phyloP scores from a whole-genome alignment of 345 rosid species.

The Citrus medica region DNA sequence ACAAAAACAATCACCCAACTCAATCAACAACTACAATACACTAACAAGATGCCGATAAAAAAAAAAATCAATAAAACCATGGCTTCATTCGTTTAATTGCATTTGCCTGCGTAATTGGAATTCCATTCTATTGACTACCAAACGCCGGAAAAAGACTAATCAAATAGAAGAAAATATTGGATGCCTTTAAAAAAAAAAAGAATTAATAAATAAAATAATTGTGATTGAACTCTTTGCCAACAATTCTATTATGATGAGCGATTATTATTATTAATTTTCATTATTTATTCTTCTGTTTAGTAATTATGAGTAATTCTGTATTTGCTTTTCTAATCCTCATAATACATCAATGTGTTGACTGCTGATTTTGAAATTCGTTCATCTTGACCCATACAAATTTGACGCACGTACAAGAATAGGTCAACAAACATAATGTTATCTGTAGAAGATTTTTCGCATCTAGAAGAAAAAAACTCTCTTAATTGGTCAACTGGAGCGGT shows the following conservation, averaged over 20 bases:
- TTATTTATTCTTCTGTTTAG: too few species aligned
- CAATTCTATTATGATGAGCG: neutral
- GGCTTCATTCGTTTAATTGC: neutral
- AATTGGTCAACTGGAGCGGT: neutral
- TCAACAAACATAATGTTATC: neutral
- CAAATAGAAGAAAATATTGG: neutral
- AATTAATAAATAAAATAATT: neutral
- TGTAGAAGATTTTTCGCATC: neutral
- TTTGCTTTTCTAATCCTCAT: neutral
- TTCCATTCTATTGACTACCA: neutral
- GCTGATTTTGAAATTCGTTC: neutral
- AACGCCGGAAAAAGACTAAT: neutral
- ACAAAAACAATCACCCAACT: constrained; percentile 15
- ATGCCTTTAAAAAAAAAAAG: neutral
- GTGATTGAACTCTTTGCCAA: neutral
- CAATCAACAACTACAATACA: constrained; percentile 7
- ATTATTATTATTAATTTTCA: too few species aligned
- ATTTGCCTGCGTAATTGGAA: neutral
- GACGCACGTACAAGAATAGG: neutral
- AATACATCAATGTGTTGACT: neutral
- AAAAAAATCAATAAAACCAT: constrained; percentile 6
- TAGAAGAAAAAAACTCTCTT: neutral
- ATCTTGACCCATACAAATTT: neutral
- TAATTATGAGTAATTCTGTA: neutral
- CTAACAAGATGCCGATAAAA: constrained; percentile 1